Percentiles rank a stretch among this genome's conserved stretches.
phyloP scores from a whole-genome alignment of 2,329 filamentous ascomycete species.

The Fusarium agapanthi region DNA sequence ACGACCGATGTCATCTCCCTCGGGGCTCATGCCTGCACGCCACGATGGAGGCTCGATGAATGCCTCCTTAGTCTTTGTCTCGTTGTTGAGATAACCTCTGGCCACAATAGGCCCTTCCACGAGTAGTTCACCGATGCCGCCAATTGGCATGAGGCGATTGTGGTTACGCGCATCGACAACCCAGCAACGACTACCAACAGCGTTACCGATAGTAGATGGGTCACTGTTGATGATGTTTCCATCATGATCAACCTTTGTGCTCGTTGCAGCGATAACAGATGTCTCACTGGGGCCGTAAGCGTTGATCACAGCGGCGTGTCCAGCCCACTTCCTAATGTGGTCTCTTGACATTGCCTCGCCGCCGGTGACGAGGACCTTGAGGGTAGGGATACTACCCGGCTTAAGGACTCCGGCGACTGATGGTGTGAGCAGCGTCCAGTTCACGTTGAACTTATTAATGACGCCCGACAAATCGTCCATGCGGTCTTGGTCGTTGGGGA shows the following conservation, averaged over 20 bases:
- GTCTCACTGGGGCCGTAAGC: constrained; percentile 29
- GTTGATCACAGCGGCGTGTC: constrained; percentile 20
- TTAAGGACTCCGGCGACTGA: constrained; percentile 23
- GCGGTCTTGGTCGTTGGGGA: constrained; percentile 25
- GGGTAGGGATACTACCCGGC: constrained; percentile 6
- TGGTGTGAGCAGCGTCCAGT: constrained; percentile 32
- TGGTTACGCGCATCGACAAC: constrained; percentile 2
- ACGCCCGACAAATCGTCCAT: constrained; percentile 21
- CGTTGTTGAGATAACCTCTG: constrained; percentile 17
- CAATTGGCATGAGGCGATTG: constrained; percentile 10
- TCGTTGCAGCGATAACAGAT: constrained; percentile 4
- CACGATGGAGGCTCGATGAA: constrained; percentile 56
- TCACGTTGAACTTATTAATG: constrained; percentile 13
- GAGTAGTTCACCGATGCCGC: constrained; percentile 10
- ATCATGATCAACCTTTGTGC: background rate
- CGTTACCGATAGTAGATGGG: constrained; percentile 6
- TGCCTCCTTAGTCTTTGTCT: constrained; percentile 12
- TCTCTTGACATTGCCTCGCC: constrained; percentile 23
- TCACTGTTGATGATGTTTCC: background rate
- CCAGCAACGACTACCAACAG: constrained; percentile 20
- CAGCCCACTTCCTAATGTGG: constrained; percentile 21
- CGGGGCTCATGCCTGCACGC: constrained; percentile 35
- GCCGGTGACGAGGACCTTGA: constrained; percentile 14
- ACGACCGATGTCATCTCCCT: background rate
- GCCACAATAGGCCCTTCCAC: constrained; percentile 27